phyloP scores from a whole-genome alignment of 495 filamentous ascomycete genomes.

The Trichoderma gamsii region DNA sequence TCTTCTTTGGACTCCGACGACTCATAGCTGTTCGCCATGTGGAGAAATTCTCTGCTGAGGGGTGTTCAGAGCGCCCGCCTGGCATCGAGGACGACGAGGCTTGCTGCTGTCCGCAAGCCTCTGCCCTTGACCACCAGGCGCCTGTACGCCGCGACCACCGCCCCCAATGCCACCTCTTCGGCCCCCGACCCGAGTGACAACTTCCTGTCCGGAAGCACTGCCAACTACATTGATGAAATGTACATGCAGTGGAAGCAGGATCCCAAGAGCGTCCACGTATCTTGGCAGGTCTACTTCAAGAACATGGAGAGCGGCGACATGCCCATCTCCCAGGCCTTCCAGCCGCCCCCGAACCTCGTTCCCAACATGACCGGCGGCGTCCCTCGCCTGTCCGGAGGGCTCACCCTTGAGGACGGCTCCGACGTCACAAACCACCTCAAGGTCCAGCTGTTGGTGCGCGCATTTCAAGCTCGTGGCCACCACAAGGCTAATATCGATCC shows the following conservation, averaged over 20 bases:
- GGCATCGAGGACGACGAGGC: slow-evolving; percentile 1
- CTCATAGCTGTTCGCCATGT: slow-evolving; percentile 11
- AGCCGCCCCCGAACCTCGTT: slow-evolving; percentile 85
- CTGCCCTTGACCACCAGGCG: slow-evolving; percentile 4
- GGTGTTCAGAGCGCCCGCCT: slow-evolving; percentile 12
- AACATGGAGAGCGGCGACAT: slow-evolving; percentile 98
- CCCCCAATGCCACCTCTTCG: slow-evolving; percentile 24
- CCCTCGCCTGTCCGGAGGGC: slow-evolving; percentile 63
- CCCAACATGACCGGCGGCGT: slow-evolving; percentile 74
- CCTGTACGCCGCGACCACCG: not conserved
- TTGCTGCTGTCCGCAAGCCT: slow-evolving; percentile 10
- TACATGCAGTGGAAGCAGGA: slow-evolving; percentile 95
- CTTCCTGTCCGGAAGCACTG: slow-evolving; percentile 89
- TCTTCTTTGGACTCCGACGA: slow-evolving; percentile 11
- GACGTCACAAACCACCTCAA: slow-evolving; percentile 96
- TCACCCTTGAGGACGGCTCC: slow-evolving; percentile 62
- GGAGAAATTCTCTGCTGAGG: slow-evolving; percentile 11
- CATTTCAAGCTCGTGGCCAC: slow-evolving; percentile 96
- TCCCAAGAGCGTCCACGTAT: slow-evolving; percentile 88
- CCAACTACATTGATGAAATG: slow-evolving; percentile 99
- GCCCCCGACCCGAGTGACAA: slow-evolving; percentile 78
- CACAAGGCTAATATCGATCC: slow-evolving; percentile 98
- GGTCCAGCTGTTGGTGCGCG: slow-evolving; percentile 91
- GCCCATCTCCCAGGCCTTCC: slow-evolving; percentile 94
- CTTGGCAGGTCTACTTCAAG: slow-evolving; percentile 98